Base-by-base conservation (phyloP, 441 rosid genomes). In the Geranium incanum region DNA sequence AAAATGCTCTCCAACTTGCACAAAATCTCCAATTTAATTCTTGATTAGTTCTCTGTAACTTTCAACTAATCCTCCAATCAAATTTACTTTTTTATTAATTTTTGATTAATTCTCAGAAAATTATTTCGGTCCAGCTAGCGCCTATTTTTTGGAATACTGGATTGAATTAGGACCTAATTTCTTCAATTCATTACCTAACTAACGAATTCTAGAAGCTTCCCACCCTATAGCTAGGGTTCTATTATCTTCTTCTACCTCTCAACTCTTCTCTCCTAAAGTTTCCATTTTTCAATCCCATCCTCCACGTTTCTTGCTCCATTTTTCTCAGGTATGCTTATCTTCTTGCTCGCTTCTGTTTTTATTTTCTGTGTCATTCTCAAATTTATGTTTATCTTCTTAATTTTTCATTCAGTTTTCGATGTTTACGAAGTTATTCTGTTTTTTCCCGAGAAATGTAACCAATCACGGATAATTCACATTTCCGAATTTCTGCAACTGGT, bases 161-260 rank as follows among this genome's bases (percentile, higher is more conserved):
- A 1, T 23, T 23, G 1, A 23, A 23, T 23, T 23, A 23, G 33
- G 33, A 23, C 33, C 33, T 23, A 23, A 23, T 23, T n/a, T n/a
- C n/a, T 23, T 23, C 33, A 23, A 23, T 23, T 23, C 33, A 23
- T 23, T 23, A 23, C 33, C 33, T 23, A 23, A 23, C 33, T 23
- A 23, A 23, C 33, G 63, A 57, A 23, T 76, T 83, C 83, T 79
- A 76, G 83, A 81, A 79, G 78, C 73, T 76, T 79, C 86, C 33
- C 1, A 0, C 33, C 33, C 36, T 70, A 63, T 65, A 41, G 55
- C 50, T 78, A 78, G 80, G 80, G 80, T 78, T 78, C 74, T 63
- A 23, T 18, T 19, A 78, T 68, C 75, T 62, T 28, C 67, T 63
- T 33, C 69, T 33, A 67, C 60, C 64, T 57, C 64, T 23, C 21